phyloP scores from a whole-genome alignment of 108 stramenopile genomes.

The Craspedostauros australis region DNA sequence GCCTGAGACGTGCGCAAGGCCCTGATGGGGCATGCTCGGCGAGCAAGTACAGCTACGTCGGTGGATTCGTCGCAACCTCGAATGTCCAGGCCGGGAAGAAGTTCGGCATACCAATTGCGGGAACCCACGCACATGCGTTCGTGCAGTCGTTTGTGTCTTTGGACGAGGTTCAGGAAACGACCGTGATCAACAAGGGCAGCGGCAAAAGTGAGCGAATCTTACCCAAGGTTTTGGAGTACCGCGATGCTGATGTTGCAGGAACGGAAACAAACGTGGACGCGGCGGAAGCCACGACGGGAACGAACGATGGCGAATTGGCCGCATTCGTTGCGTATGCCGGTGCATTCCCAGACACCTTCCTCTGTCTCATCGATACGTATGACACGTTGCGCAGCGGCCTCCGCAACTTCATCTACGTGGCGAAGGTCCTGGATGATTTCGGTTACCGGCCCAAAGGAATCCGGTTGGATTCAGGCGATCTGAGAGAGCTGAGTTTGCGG shows the following conservation, averaged over 20 bases:
- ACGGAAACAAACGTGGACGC: conserved; percentile 14
- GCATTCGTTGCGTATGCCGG: conserved; percentile 94
- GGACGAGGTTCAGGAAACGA: conserved; percentile 54
- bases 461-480: conserved; percentile 94
- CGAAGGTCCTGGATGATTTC: conserved; percentile 83
- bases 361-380: conserved; percentile 98
- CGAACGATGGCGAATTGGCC: conserved; percentile 94
- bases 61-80: conserved; percentile 94
- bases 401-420: conserved; percentile 89
- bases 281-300: too few species aligned
- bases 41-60: conserved; percentile 86
- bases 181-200: conserved; percentile 27
- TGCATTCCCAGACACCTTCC: conserved; percentile 88
- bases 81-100: conserved; percentile 94
- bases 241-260: conserved; percentile 17
- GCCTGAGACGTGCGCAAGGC: conserved; percentile 95
- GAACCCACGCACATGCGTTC: conserved; percentile 97
- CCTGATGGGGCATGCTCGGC: conserved; percentile 94
- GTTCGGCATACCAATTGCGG: conserved; percentile 71
- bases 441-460: conserved; percentile 88
- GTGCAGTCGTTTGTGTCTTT: conserved; percentile 80
- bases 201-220: conserved; percentile 32
- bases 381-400: conserved; percentile 90
- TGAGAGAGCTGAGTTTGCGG: conserved; percentile 74
- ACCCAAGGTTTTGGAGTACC: conserved; percentile 49